phyloP scores from a whole-genome alignment of 2,329 filamentous ascomycete species.

The Leptographium procerum region DNA sequence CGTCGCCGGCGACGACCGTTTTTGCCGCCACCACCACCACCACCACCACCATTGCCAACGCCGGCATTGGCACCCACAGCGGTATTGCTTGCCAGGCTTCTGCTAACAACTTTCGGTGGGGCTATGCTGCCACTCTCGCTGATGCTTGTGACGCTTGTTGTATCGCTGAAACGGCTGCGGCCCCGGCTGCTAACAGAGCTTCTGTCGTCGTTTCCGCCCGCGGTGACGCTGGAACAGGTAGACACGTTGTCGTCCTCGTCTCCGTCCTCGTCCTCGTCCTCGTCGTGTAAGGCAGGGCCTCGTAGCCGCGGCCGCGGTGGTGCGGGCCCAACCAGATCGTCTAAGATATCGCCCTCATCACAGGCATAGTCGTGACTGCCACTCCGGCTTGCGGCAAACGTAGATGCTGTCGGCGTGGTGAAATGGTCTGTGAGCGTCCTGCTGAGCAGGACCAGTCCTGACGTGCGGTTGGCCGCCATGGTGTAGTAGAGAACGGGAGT shows the following conservation, averaged over 20 bases:
- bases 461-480: neutral
- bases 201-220: neutral
- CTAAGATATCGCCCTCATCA: conserved; percentile 6
- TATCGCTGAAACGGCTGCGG: neutral
- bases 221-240: neutral
- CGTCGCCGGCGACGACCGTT: neutral
- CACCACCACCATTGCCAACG: neutral
- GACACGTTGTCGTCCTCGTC: neutral
- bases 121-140: neutral
- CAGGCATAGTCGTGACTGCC: neutral
- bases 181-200: neutral
- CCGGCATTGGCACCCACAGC: too few relatives aligned
- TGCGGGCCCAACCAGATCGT: conserved; percentile 1
- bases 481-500: neutral
- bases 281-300: neutral
- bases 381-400: neutral
- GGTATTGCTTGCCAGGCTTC: neutral
- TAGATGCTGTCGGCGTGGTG: neutral
- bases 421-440: neutral
- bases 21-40: neutral
- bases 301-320: neutral
- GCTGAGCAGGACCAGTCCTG: neutral
- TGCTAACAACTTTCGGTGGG: neutral
- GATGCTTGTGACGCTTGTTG: neutral
- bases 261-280: neutral